Evolutionary conservation across 495 filamentous ascomycete genomes (phyloP), one percentile per base, ranked within the genome.

Genomic region (Penicillium antarcticum): DNA sequence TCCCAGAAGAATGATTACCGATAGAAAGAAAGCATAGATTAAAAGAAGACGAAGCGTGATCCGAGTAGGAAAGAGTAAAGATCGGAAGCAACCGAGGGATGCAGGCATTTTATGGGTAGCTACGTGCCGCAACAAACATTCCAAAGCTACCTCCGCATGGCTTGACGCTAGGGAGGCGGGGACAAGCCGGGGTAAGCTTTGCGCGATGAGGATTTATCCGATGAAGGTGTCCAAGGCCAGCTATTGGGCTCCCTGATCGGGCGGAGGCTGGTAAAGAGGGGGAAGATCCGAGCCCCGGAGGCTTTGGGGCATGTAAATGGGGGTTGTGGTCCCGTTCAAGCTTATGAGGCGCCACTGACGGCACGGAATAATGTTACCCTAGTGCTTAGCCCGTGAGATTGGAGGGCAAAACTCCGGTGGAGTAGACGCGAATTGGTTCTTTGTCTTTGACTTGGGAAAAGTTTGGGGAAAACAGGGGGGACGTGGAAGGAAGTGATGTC

Each of bases 1-100:
- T 31, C 60, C 60, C 24, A 76, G 53, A 14, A 67, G 48, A 16
- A 49, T 38, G 34, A 59, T 60, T 40, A 67, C 41, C 16, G 59
- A 49, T 29, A 75, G 51, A 44, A 70, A 71, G 16, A 74, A 43
- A 46, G 66, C 48, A 47, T 52, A 63, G 49, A 68, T 14, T 40
- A 56, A 14, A 7, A 71, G 43, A 19, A 74, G 26, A 45, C 65
- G 62, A 42, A 51, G 52, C 12, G 66, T 58, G 53, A 72, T 45
- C 19, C 68, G 67, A 17, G 65, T 48, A 55, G 62, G 66, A 45
- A 59, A 70, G 41, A 73, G 45, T 36, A 69, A 42, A 56, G 59
- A 63, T 33, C 65, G 61, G 56, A 66, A 55, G 49, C 45, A 65
- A 45, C 61, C 48, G 55, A 64, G 62, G 62, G 60, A 52, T 26